Percentiles rank a stretch among this genome's conserved stretches.
Conservation (phyloP, 2,329 filamentous ascomycete species). For the Colletotrichum karsti region DNA sequence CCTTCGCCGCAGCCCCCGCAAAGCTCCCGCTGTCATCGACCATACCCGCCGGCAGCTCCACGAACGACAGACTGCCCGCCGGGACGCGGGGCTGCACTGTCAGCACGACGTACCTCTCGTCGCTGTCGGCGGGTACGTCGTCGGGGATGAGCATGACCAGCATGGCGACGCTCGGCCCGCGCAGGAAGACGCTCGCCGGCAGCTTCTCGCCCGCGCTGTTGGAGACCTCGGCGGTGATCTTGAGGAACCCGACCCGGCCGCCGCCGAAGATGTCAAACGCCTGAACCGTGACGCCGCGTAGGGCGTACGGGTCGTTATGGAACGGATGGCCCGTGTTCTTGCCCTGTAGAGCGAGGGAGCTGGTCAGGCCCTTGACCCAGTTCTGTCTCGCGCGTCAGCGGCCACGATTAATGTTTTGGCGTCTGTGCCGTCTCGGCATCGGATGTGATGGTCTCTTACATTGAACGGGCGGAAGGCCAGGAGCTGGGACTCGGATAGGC, state of each 20-base stretch:
- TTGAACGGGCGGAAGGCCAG: constrained; percentile 59
- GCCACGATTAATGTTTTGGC: not conserved
- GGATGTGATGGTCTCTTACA: constrained; percentile 35
- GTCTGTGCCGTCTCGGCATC: not conserved
- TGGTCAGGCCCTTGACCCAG: constrained; percentile 57
- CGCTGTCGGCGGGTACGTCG: constrained; percentile 45
- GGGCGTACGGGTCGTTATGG: constrained; percentile 59
- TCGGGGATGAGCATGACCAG: constrained; percentile 64
- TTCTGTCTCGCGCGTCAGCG: constrained; percentile 40
- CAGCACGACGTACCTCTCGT: constrained; percentile 65
- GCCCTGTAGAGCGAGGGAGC: constrained; percentile 55
- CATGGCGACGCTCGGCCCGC: constrained; percentile 69
- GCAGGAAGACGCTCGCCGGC: constrained; percentile 64
- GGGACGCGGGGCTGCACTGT: constrained; percentile 68
- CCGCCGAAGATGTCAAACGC: constrained; percentile 60
- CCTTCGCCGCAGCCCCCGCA: constrained; percentile 64
- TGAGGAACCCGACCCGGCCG: constrained; percentile 63
- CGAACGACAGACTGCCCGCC: constrained; percentile 61
- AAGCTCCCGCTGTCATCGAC: constrained; percentile 63
- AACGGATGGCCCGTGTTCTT: constrained; percentile 56
- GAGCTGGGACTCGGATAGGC: constrained; percentile 54
- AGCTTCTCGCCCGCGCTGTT: constrained; percentile 58
- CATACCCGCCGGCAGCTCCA: constrained; percentile 68
- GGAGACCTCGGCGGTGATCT: constrained; percentile 57
- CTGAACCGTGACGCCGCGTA: constrained; percentile 61